These are phyloP conservation scores for Alternaria conjuncta DNA, from an alignment of 2,329 filamentous ascomycete species.

Conservation along the genomic window DNA sequence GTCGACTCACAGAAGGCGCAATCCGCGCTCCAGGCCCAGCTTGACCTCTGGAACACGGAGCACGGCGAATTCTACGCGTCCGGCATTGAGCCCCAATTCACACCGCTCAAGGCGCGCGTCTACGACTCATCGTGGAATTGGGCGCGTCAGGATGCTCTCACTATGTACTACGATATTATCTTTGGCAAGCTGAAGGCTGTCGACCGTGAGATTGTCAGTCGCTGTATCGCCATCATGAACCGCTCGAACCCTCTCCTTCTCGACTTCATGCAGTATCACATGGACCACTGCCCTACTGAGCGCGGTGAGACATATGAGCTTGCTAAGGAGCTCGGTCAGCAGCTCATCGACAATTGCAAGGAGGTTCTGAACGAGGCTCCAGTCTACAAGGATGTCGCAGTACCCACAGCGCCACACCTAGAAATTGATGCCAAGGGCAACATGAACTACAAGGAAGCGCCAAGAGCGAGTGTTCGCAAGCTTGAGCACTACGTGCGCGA, in stretches of 20 bases:
- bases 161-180: slow-evolving; percentile 99
- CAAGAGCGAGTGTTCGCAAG: slow-evolving; percentile 88
- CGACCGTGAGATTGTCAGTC: slow-evolving; percentile 97
- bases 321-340: slow-evolving; percentile 91
- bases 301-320: slow-evolving; percentile 96
- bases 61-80: slow-evolving; percentile 96
- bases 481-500: slow-evolving; percentile 98
- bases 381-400: slow-evolving; percentile 92
- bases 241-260: slow-evolving; percentile 93
- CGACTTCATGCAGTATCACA: slow-evolving; percentile 99
- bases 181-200: slow-evolving; percentile 92
- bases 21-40: slow-evolving; percentile 85
- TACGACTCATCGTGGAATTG: slow-evolving; percentile 99
- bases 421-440: slow-evolving; percentile 92
- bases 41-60: slow-evolving; percentile 94
- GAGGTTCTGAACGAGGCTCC: slow-evolving; percentile 84
- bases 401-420: slow-evolving; percentile 91
- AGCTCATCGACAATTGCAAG: slow-evolving; percentile 97
- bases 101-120: slow-evolving; percentile 87
- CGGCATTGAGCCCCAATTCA: slow-evolving; percentile 94
- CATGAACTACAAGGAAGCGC: slow-evolving; percentile 87
- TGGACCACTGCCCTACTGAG: slow-evolving; percentile 96
- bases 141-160: slow-evolving; percentile 95
- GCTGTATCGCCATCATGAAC: slow-evolving; percentile 99
- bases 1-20: slow-evolving; percentile 84